These are phyloP conservation scores for Chaetomium tenue DNA, from an alignment of 495 filamentous ascomycete species.

Conservation along the genomic window DNA sequence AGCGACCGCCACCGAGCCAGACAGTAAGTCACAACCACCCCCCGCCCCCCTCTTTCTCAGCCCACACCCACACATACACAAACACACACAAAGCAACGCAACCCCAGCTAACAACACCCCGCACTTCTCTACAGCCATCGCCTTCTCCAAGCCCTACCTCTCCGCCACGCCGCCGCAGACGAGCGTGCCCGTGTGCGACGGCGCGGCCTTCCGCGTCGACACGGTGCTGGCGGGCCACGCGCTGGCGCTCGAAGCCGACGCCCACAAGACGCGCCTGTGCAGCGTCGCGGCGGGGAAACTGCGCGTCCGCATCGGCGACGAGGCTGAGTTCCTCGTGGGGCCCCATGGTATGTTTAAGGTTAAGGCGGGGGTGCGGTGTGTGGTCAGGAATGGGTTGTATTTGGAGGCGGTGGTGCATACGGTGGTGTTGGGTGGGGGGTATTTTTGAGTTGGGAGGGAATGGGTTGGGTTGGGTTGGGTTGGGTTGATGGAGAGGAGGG, in stretches of 20 bases:
- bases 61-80: not conserved
- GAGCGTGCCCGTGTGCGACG: constrained; percentile 31
- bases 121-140: constrained; percentile 28
- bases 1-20: constrained; percentile 6
- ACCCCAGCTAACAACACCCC: too few species aligned
- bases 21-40: constrained; percentile 29
- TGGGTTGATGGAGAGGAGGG: not conserved
- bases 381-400: constrained; percentile 34
- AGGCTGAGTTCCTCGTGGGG: constrained; percentile 39
- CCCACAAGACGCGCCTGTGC: constrained; percentile 32
- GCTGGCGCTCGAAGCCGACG: constrained; percentile 27
- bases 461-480: not conserved
- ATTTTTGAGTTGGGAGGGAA: not conserved
- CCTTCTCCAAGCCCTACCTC: constrained; percentile 45
- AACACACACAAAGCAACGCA: too few species aligned
- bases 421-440: constrained; percentile 24
- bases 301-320: constrained; percentile 30
- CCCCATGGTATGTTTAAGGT: constrained; percentile 36
- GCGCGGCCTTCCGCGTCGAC: constrained; percentile 38
- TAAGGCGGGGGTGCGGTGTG: constrained; percentile 26
- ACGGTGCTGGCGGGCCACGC: constrained; percentile 32
- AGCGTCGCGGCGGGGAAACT: constrained; percentile 41
- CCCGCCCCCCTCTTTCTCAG: not conserved
- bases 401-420: constrained; percentile 40
- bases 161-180: constrained; percentile 19